Evolutionary conservation across 1,284 basidiomycete genomes (phyloP), one percentile per base, ranked within the genome.

Genomic region (Rhodofomes roseus): DNA sequence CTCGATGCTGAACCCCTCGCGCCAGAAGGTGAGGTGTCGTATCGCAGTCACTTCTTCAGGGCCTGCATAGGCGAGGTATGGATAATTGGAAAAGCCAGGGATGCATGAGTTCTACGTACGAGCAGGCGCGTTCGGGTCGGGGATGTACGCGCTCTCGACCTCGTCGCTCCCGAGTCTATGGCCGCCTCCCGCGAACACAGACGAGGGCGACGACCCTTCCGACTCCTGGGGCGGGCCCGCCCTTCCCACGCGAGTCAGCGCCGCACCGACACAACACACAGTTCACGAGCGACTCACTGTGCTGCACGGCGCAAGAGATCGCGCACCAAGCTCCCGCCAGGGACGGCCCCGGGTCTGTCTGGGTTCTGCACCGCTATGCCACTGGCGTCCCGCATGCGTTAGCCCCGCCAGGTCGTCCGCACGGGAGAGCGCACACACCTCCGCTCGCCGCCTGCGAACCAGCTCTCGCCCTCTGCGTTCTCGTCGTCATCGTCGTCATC

Each of bases 301-400:
- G 86, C 83, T 5, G 95, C 96, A 64, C 93, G 85, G 50, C 85
- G 81, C 39, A 99, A 77, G 55, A 98, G 87, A 66, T 94, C 88
- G 48, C 86, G 79, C 4, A 98, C 92, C 62, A 94, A 76, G 64
- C 86, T 77, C 9, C 86, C 85, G 12, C 87, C 88, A 12, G 86
- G 81, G 8, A 79, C 65, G 22, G 71, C 74, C 31, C 78, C 74
- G 1, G 67, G 74, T 37, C 78, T 70, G 63, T 87, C 83, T 7
- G 96, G 96, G 70, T 95, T 94, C 74, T 97, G 86, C 0, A 99
- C 85, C 2, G 90, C 92, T 40, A 99, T 81, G 0, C 95, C 96
- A 74, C 95, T 98, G 66, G 8, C 16, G 6, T 41, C 44, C 14
- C 37, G 53, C 39, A 46, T 36, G 22, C 11, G 27, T 39, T 37